Evolutionary conservation across 2,329 filamentous ascomycete species (phyloP).

Genomic region (Colletotrichum orbiculare): DNA sequence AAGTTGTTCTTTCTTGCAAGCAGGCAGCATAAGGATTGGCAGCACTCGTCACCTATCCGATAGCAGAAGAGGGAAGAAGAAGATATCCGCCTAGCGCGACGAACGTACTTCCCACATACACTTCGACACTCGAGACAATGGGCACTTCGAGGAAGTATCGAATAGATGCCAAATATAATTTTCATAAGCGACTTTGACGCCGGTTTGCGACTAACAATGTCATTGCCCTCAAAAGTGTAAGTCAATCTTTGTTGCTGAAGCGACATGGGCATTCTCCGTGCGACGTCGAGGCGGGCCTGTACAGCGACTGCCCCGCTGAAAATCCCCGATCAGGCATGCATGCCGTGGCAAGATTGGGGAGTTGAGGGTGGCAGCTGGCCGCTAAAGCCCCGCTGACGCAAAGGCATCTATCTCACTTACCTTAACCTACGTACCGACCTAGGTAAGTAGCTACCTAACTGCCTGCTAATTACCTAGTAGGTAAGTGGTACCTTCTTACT

Average conservation of each 20-base stretch:
- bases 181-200: too few species aligned
- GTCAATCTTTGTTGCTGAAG: not conserved
- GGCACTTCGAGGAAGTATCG: not conserved
- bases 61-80: too few species aligned
- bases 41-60: too few species aligned
- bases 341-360: slow-evolving; percentile 5
- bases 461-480: too few species aligned
- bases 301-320: slow-evolving; percentile 13
- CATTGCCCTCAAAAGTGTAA: too few species aligned
- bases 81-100: too few species aligned
- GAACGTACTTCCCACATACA: too few species aligned
- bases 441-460: slow-evolving; percentile 22
- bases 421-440: not conserved
- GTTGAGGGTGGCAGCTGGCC: not conserved
- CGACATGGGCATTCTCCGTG: not conserved
- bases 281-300: not conserved
- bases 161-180: too few species aligned
- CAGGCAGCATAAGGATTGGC: not conserved
- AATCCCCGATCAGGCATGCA: slow-evolving; percentile 9
- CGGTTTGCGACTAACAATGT: too few species aligned
- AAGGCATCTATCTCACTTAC: slow-evolving; percentile 10
- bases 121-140: not conserved
- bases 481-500: too few species aligned
- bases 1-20: slow-evolving; percentile 5
- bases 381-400: slow-evolving; percentile 33